Evolutionary conservation across 164 flowering plant genomes (phyloP), one percentile per base, ranked within the genome.

Genomic region (Kingdonia uniflora): DNA sequence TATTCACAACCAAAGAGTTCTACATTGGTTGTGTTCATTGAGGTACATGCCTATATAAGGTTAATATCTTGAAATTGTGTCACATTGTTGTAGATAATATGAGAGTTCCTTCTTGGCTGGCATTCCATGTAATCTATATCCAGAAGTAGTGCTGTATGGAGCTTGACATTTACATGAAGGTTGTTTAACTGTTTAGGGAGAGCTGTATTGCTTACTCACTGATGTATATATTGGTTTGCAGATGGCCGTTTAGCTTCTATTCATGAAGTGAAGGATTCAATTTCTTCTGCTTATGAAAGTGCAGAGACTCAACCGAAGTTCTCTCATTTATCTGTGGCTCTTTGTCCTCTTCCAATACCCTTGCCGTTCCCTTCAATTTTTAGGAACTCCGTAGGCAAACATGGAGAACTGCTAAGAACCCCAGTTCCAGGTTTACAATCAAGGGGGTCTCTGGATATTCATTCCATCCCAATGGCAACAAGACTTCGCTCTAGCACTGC

Each of bases 291-390:
- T 38, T 88, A 84, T 65, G 66, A 64, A 55, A 59, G 59, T 51
- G 63, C 71, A 15, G 10, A 1, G 0, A 39, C 60, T 20, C 70
- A 67, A 53, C 96, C 98, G 11, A 60, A 42, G 65, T 80, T 84
- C 71, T 81, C 82, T 49, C 84, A 88, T 67, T 62, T 92, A 12
- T 88, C 97, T 1, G 74, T 66, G n/a, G 63, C 92, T 51, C 79
- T 22, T 25, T 77, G 85, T 54, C 97, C 97, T 68, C 95, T 92
- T 48, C 95, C 97, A 1, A 69, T 92, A 52, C 97, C 97, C 0
- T 69, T 88, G 51, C 92, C 97, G 19, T 88, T 84, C 58, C 99
- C 97, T 54, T 74, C 77, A 54, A 84, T 92, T 29, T 84, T 92
- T 21, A 63, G 78, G 12, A 74, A 67, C 52, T 60, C 11, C 38